Conservation (phyloP, 495 filamentous ascomycete species). For the Amniculicola lignicola region DNA sequence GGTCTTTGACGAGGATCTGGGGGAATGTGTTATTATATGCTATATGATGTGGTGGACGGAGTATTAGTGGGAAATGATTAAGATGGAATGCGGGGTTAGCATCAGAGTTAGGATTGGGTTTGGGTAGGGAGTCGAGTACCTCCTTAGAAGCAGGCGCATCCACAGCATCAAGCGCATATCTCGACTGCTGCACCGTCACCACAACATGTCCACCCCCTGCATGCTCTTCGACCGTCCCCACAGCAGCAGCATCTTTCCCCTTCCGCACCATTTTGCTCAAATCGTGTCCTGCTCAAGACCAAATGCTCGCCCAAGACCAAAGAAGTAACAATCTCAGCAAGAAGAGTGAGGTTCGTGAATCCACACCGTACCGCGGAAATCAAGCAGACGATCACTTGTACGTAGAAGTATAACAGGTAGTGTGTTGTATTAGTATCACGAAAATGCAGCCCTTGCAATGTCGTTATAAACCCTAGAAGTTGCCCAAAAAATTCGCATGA, state of each 20-base stretch:
- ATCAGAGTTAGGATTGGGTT: too few species aligned
- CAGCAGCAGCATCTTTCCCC: slow-evolving; percentile 24
- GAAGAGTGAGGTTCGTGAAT: too few species aligned
- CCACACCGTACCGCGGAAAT: too few species aligned
- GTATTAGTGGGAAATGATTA: too few species aligned
- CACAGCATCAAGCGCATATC: slow-evolving; percentile 32
- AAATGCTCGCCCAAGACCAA: too few species aligned
- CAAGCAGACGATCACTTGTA: too few species aligned
- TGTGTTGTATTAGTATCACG: background rate
- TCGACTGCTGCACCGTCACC: slow-evolving; percentile 32
- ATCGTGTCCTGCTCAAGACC: too few species aligned
- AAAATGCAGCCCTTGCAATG: background rate
- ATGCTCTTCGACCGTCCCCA: slow-evolving; percentile 4
- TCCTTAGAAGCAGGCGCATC: slow-evolving; percentile 33
- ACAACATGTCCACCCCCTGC: slow-evolving; percentile 19
- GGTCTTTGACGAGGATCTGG: slow-evolving; percentile 40
- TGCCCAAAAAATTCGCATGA: background rate
- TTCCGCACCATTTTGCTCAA: slow-evolving; percentile 24
- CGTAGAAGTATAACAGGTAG: too few species aligned
- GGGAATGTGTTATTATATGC: too few species aligned
- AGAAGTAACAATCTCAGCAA: background rate
- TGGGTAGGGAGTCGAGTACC: slow-evolving; percentile 10
- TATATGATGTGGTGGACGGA: too few species aligned
- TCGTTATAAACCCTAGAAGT: background rate
- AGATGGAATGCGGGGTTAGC: too few species aligned